Base-by-base conservation (phyloP, 352 stramenopile genomes). In the Plasmopara muralis region DNA sequence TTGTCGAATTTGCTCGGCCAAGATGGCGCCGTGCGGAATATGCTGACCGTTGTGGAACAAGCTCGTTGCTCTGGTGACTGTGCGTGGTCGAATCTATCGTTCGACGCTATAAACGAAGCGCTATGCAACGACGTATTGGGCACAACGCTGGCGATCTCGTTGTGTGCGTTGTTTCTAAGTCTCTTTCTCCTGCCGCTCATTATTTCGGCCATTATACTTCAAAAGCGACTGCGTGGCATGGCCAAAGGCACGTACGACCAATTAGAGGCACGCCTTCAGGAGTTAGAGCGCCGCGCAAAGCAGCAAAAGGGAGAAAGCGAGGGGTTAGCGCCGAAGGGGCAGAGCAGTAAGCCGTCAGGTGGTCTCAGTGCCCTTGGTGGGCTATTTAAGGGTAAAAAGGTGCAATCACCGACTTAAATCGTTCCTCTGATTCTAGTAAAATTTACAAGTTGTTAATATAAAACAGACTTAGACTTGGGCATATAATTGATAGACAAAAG, bases 231-330 rank as follows among this genome's bases (percentile, higher is more conserved):
- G 39, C 82, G 82, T 15, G 82, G 82, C 12, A 70, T 64, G 44
- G 84, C 83, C 58, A 87, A 89, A 51, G 82, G 80, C 49, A 83
- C 80, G 39, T 88, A 90, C 70, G 75, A 88, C 54, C 74, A 87
- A 48, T 62, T 89, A 25, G 79, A 89, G 62, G 64, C 69, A 48
- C 74, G 79, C 1, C 56, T 89, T 9, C 76, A 87, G 57, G 66
- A 77, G 40, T 71, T 89, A 42, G 79, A 87, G 57, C 68, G 61
- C 7, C 74, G 78, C 18, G 66, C 62, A n/a, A 84, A 83, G 62
- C 64, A 70, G 39, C 60, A 56, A 55, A 73, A 60, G 45, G 35
- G 35, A 25, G 62, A 52, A 29, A 50, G 50, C 42, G 31, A 76
- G 54, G 53, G 57, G 13, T 16, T 64, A 31, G 18, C 47, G 9